A percentile compares a stretch with the other conserved stretches of the same genome.
phyloP scores from a whole-genome alignment of 208 protist genomes.

The Trypanosoma rangeli region DNA sequence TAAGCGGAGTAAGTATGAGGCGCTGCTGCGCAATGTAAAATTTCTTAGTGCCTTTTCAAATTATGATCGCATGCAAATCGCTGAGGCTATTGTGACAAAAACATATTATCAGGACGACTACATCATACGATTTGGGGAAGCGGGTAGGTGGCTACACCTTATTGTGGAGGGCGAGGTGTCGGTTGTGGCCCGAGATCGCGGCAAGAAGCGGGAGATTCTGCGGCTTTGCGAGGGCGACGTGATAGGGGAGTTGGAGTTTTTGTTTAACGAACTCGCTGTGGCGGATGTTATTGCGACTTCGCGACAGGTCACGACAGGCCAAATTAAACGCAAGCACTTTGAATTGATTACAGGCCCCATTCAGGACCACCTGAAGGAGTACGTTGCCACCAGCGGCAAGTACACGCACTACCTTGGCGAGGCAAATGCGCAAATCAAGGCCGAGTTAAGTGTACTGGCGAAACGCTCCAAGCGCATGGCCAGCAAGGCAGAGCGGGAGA shows the following conservation, averaged over 20 bases:
- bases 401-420: conserved; percentile 70
- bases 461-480: conserved; percentile 33
- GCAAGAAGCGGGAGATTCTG: conserved; percentile 65
- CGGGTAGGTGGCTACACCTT: conserved; percentile 74
- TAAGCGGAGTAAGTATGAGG: conserved; percentile 64
- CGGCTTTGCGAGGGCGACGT: conserved; percentile 66
- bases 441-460: conserved; percentile 52
- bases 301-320: conserved; percentile 48
- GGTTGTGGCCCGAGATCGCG: conserved; percentile 69
- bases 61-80: conserved; percentile 85
- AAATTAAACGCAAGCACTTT: conserved; percentile 85
- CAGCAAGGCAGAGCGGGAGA: conserved; percentile 8
- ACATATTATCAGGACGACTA: conserved; percentile 61
- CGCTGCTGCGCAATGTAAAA: conserved; percentile 57
- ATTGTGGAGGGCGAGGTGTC: conserved; percentile 78
- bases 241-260: conserved; percentile 90
- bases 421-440: conserved; percentile 61
- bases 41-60: conserved; percentile 80
- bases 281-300: conserved; percentile 84
- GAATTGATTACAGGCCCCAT: conserved; percentile 87
- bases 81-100: conserved; percentile 74
- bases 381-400: conserved; percentile 55
- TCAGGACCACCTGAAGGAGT: conserved; percentile 79
- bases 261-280: conserved; percentile 81
- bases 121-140: conserved; percentile 75